Conservation (phyloP, 257 asterid genomes). For the Nicotiana noctiflora region DNA sequence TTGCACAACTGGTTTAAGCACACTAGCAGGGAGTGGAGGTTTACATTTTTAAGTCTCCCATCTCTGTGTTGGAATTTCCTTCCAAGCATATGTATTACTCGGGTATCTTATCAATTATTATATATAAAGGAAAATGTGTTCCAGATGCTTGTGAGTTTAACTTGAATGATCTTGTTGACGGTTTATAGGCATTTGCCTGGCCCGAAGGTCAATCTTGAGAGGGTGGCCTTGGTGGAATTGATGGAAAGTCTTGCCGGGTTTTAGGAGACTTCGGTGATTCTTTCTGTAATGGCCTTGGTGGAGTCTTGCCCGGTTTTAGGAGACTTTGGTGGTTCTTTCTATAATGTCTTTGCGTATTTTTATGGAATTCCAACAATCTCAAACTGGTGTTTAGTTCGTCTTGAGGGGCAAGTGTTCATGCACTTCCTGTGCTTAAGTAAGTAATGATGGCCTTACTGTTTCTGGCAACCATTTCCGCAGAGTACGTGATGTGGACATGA, state of each 20-base stretch:
- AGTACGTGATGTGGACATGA: constrained; percentile 99
- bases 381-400: constrained; percentile 96
- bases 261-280: constrained; percentile 94
- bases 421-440: constrained; percentile 76
- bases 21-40: constrained; percentile 16
- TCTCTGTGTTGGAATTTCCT: constrained; percentile 24
- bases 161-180: constrained; percentile 95
- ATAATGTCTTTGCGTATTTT: constrained; percentile 89
- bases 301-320: constrained; percentile 83
- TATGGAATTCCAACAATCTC: constrained; percentile 87
- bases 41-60: constrained; percentile 24
- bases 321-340: constrained; percentile 94
- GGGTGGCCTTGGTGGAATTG: constrained; percentile 93
- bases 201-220: constrained; percentile 94
- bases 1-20: constrained; percentile 8
- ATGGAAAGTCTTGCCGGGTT: constrained; percentile 75
- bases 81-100: constrained; percentile 40
- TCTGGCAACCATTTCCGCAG: constrained; percentile 99
- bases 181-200: constrained; percentile 80
- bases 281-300: constrained; percentile 88
- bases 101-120: constrained; percentile 46
- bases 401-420: constrained; percentile 90
- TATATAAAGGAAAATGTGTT: constrained; percentile 49
- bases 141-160: constrained; percentile 56
- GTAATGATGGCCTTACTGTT: constrained; percentile 99